A percentile compares a stretch with the other conserved stretches of the same genome.
Conservation (phyloP, 148 eudicot species). For the Chenopodium formosanum region DNA sequence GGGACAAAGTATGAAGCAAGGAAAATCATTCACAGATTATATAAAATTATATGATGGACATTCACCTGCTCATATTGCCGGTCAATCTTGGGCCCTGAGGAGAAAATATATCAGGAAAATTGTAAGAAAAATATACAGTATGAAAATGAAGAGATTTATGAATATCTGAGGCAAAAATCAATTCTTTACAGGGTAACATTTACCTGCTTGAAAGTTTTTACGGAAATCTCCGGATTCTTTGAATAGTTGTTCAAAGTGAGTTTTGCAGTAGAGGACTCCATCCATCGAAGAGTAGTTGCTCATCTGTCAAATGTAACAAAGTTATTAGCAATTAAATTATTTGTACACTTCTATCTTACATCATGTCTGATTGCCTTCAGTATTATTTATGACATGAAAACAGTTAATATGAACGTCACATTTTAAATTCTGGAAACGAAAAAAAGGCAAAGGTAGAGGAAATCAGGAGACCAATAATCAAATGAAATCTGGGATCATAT, state of each 20-base stretch:
- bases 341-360: background rate
- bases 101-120: background rate
- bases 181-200: background rate
- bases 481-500: background rate
- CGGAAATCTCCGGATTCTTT: constrained; percentile 95
- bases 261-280: constrained; percentile 91
- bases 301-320: constrained; percentile 43
- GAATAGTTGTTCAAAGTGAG: constrained; percentile 95
- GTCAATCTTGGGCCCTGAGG: constrained; percentile 46
- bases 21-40: no score
- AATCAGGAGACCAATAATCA: background rate
- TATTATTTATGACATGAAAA: background rate
- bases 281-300: constrained; percentile 99
- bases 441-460: background rate
- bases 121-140: background rate
- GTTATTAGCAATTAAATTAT: background rate
- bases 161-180: background rate
- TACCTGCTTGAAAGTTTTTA: constrained; percentile 83
- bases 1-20: background rate
- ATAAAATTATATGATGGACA: background rate
- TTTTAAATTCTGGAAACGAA: background rate
- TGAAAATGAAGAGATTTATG: background rate
- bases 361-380: background rate
- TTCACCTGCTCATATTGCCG: constrained; percentile 58
- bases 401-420: background rate